These are phyloP conservation scores for Entophlyctis helioformis DNA, from an alignment of 192 early-diverging fungal genomes.

Conservation along the genomic window DNA sequence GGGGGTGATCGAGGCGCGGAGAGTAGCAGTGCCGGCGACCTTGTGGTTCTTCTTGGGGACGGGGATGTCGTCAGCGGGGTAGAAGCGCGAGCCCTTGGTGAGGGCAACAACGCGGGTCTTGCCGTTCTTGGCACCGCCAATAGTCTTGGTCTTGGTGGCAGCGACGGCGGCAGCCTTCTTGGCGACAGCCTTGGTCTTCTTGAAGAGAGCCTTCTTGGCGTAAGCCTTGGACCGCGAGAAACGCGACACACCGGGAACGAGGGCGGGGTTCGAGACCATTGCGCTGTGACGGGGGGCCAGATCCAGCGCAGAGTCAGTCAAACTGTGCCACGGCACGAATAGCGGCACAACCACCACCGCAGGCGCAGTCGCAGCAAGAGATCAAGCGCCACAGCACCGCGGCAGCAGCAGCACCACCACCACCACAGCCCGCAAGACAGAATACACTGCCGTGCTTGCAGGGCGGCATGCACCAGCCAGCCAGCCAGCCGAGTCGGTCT, in stretches of 20 bases:
- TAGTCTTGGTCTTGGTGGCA: conserved; percentile 49
- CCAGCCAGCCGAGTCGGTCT: no score
- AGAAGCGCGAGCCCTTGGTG: conserved; percentile 60
- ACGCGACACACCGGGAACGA: conserved; percentile 75
- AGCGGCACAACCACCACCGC: no score
- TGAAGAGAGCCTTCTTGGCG: conserved; percentile 82
- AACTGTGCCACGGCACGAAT: no score
- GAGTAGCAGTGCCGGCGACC: conserved; percentile 45
- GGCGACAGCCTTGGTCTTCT: conserved; percentile 59
- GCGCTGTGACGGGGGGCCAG: no score
- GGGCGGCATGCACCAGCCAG: no score
- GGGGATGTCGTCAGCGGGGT: conserved; percentile 76
- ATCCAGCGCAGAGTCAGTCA: no score
- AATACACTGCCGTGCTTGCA: no score
- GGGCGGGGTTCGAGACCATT: conserved; percentile 73
- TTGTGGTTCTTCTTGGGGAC: conserved; percentile 66
- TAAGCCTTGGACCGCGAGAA: conserved; percentile 71
- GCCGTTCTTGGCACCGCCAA: conserved; percentile 79
- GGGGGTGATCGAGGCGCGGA: conserved; percentile 90
- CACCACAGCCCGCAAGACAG: no score
- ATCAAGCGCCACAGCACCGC: no score
- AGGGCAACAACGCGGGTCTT: conserved; percentile 53
- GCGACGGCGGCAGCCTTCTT: conserved; percentile 34
- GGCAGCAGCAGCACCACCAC: no score
- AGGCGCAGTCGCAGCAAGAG: no score